These are phyloP conservation scores for Trichoderma endophyticum DNA, from an alignment of 2,329 filamentous ascomycete genomes.

Conservation along the genomic window DNA sequence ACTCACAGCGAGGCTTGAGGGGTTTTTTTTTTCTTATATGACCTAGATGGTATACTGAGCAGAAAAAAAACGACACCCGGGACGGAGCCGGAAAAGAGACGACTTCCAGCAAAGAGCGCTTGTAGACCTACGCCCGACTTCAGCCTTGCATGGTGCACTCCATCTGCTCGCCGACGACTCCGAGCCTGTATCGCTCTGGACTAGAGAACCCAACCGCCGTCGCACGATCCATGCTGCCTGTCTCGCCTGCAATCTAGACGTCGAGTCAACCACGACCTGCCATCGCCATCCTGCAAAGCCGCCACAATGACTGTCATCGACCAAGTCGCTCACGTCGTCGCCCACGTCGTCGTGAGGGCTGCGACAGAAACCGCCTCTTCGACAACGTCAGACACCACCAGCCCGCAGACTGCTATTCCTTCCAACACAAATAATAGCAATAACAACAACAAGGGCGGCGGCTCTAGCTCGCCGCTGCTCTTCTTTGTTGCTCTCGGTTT, in stretches of 20 bases:
- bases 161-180: conserved; percentile 1
- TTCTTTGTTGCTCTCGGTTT: conserved; percentile 97
- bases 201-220: conserved; percentile 8
- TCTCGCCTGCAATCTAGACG: conserved; percentile 5
- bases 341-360: conserved; percentile 36
- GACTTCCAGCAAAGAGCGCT: not conserved
- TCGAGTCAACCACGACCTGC: conserved; percentile 1
- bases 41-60: not conserved
- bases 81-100: not conserved
- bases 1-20: not conserved
- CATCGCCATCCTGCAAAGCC: not conserved
- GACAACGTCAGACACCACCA: conserved; percentile 18
- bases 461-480: conserved; percentile 43
- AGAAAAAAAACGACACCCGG: not conserved
- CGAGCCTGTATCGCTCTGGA: conserved; percentile 4
- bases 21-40: not conserved
- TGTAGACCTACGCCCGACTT: conserved; percentile 1
- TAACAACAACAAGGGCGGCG: conserved; percentile 22
- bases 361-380: conserved; percentile 23
- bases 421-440: conserved; percentile 22
- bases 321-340: conserved; percentile 36
- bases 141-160: conserved; percentile 13
- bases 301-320: conserved; percentile 37
- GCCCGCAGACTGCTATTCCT: conserved; percentile 19
- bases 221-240: conserved; percentile 15